Conservation (phyloP, 257 asterid species). For the Rhazya stricta region DNA sequence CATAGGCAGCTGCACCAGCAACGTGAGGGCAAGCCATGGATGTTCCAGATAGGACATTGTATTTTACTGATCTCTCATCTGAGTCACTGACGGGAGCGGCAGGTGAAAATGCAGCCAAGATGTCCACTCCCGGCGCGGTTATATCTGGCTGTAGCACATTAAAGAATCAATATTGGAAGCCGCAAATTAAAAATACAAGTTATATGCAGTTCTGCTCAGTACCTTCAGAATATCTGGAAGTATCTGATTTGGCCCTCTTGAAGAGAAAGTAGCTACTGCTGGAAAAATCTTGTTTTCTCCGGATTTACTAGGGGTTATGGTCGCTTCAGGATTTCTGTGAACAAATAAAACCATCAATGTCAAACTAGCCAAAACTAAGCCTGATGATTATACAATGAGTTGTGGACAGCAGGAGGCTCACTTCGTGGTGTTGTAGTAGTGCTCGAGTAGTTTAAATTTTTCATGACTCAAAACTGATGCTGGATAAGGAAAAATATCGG, state of each 20-base stretch:
- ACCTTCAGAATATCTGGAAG: conserved; percentile 23
- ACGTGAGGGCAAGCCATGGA: conserved; percentile 31
- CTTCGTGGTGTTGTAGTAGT: conserved; percentile 16
- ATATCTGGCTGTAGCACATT: conserved; percentile 25
- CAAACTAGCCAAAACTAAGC: not conserved
- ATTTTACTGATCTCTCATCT: conserved; percentile 15
- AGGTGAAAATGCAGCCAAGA: conserved; percentile 23
- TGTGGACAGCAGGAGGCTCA: not conserved
- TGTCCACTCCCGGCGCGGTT: conserved; percentile 27
- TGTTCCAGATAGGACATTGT: conserved; percentile 18
- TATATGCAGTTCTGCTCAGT: not conserved
- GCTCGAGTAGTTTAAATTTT: not conserved
- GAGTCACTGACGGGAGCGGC: not conserved
- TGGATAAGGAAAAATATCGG: conserved; percentile 24
- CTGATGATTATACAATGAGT: not conserved
- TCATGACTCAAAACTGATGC: conserved; percentile 5
- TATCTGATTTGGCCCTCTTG: conserved; percentile 16
- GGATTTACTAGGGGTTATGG: not conserved
- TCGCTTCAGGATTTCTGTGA: conserved; percentile 15
- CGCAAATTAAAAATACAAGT: not conserved
- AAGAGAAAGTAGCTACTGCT: conserved; percentile 17
- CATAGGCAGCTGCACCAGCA: conserved; percentile 25
- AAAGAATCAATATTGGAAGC: no score
- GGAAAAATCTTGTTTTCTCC: conserved; percentile 1
- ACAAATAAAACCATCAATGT: not conserved